These are phyloP conservation scores for Apophysomyces sp. DNA, from an alignment of 371 early-diverging fungal genomes.

Conservation along the genomic window DNA sequence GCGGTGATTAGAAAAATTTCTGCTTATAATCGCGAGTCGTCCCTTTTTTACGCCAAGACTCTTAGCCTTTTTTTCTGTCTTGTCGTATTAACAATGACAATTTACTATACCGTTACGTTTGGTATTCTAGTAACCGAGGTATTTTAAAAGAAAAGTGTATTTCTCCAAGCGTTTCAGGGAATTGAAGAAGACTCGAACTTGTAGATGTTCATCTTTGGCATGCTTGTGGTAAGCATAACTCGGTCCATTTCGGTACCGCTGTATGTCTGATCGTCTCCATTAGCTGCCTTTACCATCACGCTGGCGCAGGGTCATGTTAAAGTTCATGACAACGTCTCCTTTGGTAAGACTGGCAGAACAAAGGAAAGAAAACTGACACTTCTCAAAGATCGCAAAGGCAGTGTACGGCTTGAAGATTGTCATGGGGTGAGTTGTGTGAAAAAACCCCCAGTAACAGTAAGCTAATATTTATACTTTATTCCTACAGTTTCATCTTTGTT, in stretches of 20 bases:
- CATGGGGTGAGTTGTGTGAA: slow-evolving; percentile 50
- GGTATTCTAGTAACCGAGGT: slow-evolving; percentile 46
- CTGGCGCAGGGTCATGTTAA: slow-evolving; percentile 59
- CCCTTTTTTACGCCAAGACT: background rate
- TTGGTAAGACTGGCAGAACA: slow-evolving; percentile 20
- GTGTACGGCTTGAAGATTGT: slow-evolving; percentile 57
- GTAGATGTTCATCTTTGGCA: slow-evolving; percentile 54
- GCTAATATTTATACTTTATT: background rate
- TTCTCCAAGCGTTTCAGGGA: background rate
- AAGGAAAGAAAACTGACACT: slow-evolving; percentile 2
- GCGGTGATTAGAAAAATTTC: too few species aligned
- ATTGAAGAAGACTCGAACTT: slow-evolving; percentile 4
- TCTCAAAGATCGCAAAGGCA: slow-evolving; percentile 34
- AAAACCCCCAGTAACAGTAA: background rate
- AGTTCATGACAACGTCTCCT: slow-evolving; percentile 49
- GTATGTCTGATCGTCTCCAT: background rate
- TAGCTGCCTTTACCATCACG: slow-evolving; percentile 63
- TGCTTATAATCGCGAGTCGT: too few species aligned
- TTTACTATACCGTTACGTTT: slow-evolving; percentile 46
- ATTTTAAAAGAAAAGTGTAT: slow-evolving; percentile 1
- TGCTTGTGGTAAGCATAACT: slow-evolving; percentile 36
- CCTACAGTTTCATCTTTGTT: slow-evolving; percentile 56
- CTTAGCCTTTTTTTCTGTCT: background rate
- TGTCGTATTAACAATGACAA: slow-evolving; percentile 37
- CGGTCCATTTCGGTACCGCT: background rate